phyloP scores from a whole-genome alignment of 2,329 filamentous ascomycete genomes.

The Lizonia empirigonia region DNA sequence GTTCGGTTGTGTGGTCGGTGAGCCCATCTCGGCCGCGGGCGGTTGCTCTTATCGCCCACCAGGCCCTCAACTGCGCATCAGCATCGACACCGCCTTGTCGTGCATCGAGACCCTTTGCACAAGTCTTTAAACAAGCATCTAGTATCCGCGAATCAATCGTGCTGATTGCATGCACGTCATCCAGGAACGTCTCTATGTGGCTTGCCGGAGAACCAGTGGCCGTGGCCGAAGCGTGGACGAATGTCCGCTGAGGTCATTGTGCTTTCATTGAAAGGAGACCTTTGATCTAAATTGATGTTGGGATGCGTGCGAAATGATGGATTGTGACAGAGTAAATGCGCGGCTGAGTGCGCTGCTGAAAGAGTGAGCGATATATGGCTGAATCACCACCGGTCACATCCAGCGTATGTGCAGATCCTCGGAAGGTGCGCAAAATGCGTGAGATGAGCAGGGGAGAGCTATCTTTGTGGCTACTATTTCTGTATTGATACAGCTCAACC shows the following conservation, averaged over 20 bases:
- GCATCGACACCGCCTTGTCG: constrained; percentile 1
- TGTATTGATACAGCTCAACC: background rate
- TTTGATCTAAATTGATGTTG: background rate
- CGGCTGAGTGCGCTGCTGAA: background rate
- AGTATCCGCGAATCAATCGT: constrained; percentile 4
- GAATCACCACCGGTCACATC: no score
- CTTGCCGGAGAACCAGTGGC: background rate
- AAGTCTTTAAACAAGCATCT: background rate
- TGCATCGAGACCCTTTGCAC: background rate
- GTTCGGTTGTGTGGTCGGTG: constrained; percentile 2
- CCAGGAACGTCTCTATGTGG: background rate
- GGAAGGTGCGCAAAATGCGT: background rate
- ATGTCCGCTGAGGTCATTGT: constrained; percentile 5
- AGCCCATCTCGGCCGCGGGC: constrained; percentile 14
- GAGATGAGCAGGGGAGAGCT: background rate
- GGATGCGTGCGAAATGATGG: background rate
- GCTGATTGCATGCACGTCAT: background rate
- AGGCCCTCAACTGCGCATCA: constrained; percentile 6
- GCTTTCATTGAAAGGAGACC: background rate
- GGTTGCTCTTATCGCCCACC: constrained; percentile 8
- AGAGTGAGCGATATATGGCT: no score
- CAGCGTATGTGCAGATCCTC: no score
- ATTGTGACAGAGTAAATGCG: background rate
- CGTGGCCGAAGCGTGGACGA: constrained; percentile 4
- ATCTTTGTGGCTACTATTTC: background rate